Evolutionary conservation across 495 filamentous ascomycete species (phyloP).

Genomic region (Aspergillus olivimuriae): DNA sequence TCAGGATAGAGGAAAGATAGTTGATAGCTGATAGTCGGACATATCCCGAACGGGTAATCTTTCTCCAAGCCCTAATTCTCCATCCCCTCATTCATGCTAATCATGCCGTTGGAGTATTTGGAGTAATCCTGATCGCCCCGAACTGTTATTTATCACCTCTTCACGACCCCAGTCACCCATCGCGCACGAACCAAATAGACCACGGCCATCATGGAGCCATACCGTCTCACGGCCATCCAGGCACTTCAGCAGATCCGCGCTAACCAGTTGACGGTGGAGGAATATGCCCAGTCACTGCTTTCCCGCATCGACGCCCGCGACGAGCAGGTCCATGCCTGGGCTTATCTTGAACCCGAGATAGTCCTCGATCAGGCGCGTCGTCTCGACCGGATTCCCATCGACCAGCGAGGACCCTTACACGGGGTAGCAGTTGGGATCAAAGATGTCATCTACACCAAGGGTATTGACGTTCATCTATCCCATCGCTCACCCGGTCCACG

Average conservation of each 20-base stretch:
- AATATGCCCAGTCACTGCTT: slow-evolving; percentile 48
- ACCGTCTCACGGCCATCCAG: slow-evolving; percentile 6
- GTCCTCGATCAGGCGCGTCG: slow-evolving; percentile 44
- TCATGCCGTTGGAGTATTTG: too few relatives aligned
- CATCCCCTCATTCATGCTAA: too few relatives aligned
- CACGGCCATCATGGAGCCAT: slow-evolving; percentile 4
- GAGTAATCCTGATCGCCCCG: too few relatives aligned
- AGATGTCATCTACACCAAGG: slow-evolving; percentile 51
- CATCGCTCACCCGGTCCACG: background rate
- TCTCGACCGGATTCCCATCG: slow-evolving; percentile 40
- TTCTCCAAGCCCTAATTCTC: too few relatives aligned
- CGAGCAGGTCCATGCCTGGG: slow-evolving; percentile 46
- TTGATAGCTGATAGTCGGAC: too few relatives aligned
- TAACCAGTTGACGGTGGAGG: slow-evolving; percentile 36
- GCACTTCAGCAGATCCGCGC: background rate
- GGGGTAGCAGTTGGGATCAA: slow-evolving; percentile 50
- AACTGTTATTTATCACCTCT: too few relatives aligned
- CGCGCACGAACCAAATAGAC: too few relatives aligned
- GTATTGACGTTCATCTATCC: background rate
- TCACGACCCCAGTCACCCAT: background rate
- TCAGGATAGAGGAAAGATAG: too few relatives aligned
- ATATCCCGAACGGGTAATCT: too few relatives aligned
- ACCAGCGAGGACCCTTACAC: slow-evolving; percentile 45
- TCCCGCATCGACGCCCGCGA: slow-evolving; percentile 43
- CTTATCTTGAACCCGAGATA: slow-evolving; percentile 38